Percentiles rank a stretch among this genome's conserved stretches.
These are phyloP conservation scores for Boletus sp. DNA, from an alignment of 768 basidiomycete species.

Conservation along the genomic window DNA sequence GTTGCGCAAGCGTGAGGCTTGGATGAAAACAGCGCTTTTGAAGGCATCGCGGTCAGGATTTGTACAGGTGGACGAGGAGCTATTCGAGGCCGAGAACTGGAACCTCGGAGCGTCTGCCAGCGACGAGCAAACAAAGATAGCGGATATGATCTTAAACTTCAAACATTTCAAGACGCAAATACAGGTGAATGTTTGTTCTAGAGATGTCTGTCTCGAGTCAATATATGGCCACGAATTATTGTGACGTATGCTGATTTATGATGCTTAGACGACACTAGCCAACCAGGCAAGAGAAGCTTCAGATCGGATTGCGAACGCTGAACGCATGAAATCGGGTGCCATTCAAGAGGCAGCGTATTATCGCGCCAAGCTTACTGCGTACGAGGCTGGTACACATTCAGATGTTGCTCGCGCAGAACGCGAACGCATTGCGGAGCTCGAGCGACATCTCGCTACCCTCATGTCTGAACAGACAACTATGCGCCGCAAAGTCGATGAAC, in stretches of 20 bases:
- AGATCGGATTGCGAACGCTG: slow-evolving; percentile 74
- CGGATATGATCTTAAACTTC: slow-evolving; percentile 73
- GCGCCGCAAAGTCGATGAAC: slow-evolving; percentile 69
- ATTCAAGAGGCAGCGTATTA: slow-evolving; percentile 94
- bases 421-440: slow-evolving; percentile 72
- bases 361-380: slow-evolving; percentile 87
- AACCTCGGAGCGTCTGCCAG: slow-evolving; percentile 32
- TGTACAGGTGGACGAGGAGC: slow-evolving; percentile 57
- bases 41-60: slow-evolving; percentile 80
- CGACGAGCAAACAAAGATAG: slow-evolving; percentile 49
- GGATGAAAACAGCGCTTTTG: slow-evolving; percentile 79
- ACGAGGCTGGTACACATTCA: slow-evolving; percentile 64
- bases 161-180: slow-evolving; percentile 86
- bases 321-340: slow-evolving; percentile 71
- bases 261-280: slow-evolving; percentile 58
- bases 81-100: slow-evolving; percentile 33
- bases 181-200: slow-evolving; percentile 55
- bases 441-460: slow-evolving; percentile 60
- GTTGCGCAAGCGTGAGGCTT: slow-evolving; percentile 71
- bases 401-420: slow-evolving; percentile 73
- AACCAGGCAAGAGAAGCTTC: slow-evolving; percentile 77
- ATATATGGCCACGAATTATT: neutral
- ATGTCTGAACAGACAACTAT: slow-evolving; percentile 60
- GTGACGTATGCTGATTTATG: slow-evolving; percentile 8
- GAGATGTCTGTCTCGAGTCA: neutral